A percentile compares a stretch with the other conserved stretches of the same genome.
Evolutionary conservation across 2,329 filamentous ascomycete species (phyloP).

Genomic region (Metarhizium brunneum): DNA sequence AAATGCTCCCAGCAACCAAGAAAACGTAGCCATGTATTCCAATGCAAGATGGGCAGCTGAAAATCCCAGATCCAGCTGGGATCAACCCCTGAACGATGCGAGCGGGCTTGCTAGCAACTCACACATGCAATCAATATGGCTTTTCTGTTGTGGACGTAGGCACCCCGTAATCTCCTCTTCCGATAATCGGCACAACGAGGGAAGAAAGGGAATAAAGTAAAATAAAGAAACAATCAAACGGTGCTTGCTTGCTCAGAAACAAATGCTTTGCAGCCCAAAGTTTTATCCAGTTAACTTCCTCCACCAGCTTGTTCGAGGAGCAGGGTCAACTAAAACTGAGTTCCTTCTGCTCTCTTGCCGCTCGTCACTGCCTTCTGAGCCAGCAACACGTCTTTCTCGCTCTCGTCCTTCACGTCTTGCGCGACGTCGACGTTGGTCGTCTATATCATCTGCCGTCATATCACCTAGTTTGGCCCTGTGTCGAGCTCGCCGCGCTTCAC

Average conservation of each 20-base stretch:
- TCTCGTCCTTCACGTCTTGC: conserved; percentile 32
- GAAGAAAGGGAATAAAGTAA: not conserved
- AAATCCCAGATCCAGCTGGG: not conserved
- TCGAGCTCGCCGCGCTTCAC: conserved; percentile 37
- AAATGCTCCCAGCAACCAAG: not conserved
- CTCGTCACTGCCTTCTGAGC: conserved; percentile 36
- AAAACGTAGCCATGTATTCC: not conserved
- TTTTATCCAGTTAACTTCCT: conserved; percentile 41
- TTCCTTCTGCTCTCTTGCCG: conserved; percentile 31
- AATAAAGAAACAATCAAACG: not conserved
- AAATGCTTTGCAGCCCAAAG: not conserved
- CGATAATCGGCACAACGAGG: not conserved
- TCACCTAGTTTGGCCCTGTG: conserved; percentile 35
- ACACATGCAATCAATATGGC: not conserved
- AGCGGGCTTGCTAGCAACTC: not conserved
- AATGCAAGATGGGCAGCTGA: not conserved
- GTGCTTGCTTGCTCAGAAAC: conserved; percentile 1
- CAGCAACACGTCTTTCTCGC: conserved; percentile 17
- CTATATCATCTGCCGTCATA: conserved; percentile 29
- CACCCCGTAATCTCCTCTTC: not conserved
- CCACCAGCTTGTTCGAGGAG: conserved; percentile 51
- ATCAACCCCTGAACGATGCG: not conserved
- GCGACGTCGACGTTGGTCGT: conserved; percentile 34
- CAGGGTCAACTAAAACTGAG: conserved; percentile 33
- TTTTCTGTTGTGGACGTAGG: not conserved